These are phyloP conservation scores for Nymphaea colorata DNA, from an alignment of 164 flowering plant genomes.

Conservation along the genomic window DNA sequence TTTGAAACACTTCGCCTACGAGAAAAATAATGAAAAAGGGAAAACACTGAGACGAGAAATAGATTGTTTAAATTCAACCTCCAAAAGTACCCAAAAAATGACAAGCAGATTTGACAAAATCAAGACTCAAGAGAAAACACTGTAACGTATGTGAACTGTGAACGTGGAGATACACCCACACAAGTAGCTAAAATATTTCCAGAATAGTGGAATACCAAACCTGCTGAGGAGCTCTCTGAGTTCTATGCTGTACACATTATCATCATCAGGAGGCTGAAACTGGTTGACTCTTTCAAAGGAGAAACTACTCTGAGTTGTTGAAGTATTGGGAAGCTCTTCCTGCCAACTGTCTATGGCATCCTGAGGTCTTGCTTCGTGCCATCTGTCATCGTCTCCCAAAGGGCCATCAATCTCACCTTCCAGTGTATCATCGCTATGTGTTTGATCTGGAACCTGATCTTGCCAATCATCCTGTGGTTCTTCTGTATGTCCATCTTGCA, in stretches of 20 bases:
- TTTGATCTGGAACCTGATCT: constrained; percentile 19
- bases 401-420: constrained; percentile 23
- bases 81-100: not conserved
- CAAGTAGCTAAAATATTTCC: too few relatives aligned
- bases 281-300: constrained; percentile 54
- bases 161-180: too few relatives aligned
- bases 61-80: not conserved
- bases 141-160: too few relatives aligned
- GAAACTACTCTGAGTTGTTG: constrained; percentile 43
- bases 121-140: too few relatives aligned
- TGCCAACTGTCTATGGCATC: constrained; percentile 51
- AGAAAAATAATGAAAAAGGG: not conserved
- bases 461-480: constrained; percentile 37
- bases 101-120: not conserved
- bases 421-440: constrained; percentile 16
- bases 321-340: constrained; percentile 53
- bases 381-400: constrained; percentile 29
- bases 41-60: not conserved
- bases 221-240: constrained; percentile 96
- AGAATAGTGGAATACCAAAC: constrained; percentile 16
- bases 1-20: constrained; percentile 90
- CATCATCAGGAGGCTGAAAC: constrained; percentile 94
- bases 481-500: constrained; percentile 31
- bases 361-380: constrained; percentile 50
- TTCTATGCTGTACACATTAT: constrained; percentile 96